Percentiles rank a stretch among this genome's conserved stretches.
Conservation (phyloP, 176 grass and related monocot species). For the Phragmites australis region DNA sequence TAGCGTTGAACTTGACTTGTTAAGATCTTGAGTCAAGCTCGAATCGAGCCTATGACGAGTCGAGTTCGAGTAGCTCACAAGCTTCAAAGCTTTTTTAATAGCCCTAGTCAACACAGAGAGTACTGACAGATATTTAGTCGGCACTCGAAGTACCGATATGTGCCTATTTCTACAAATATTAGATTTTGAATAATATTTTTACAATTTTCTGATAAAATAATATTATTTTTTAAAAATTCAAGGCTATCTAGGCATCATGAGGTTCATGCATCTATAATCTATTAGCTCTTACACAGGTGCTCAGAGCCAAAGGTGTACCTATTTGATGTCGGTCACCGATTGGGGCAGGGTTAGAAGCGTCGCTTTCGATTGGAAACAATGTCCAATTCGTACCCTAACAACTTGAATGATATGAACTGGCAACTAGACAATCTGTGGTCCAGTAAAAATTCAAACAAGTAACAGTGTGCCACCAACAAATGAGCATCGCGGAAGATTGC, state of each 20-base stretch:
- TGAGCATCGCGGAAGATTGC: background rate
- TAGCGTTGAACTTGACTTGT: too few relatives aligned
- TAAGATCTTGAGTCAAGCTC: too few relatives aligned
- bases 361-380: slow-evolving; percentile 2
- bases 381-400: slow-evolving; percentile 6
- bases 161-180: too few relatives aligned
- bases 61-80: too few relatives aligned
- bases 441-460: slow-evolving; percentile 18
- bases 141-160: too few relatives aligned
- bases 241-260: background rate
- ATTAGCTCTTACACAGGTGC: background rate
- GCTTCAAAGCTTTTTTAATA: too few relatives aligned
- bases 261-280: slow-evolving; percentile 11
- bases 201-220: too few relatives aligned
- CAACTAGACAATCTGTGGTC: slow-evolving; percentile 28
- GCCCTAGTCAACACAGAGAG: too few relatives aligned
- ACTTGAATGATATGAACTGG: slow-evolving; percentile 39
- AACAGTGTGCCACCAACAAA: slow-evolving; percentile 33
- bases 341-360: background rate
- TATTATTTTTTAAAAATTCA: too few relatives aligned
- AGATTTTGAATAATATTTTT: too few relatives aligned
- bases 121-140: too few relatives aligned
- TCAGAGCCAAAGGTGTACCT: background rate
- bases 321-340: slow-evolving; percentile 33
- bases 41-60: too few relatives aligned